Conservation (phyloP, 768 basidiomycete species). For the Boletus sp. region DNA sequence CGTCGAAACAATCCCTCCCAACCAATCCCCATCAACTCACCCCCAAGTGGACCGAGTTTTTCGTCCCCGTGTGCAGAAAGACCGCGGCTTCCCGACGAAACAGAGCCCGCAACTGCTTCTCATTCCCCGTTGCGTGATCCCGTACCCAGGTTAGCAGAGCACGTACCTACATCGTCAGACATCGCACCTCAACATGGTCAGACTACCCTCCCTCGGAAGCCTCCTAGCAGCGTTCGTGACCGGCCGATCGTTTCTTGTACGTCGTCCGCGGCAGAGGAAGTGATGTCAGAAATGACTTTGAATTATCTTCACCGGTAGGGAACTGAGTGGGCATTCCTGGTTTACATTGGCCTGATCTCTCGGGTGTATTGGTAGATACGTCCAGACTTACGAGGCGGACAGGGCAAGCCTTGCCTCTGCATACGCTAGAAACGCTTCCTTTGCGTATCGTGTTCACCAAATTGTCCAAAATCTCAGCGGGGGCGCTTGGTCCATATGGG, state of each 20-base stretch:
- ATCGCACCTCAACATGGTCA: background rate
- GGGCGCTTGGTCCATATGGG: background rate
- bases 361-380: constrained; percentile 19
- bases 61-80: background rate
- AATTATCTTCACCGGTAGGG: constrained; percentile 29
- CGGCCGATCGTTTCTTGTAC: background rate
- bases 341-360: constrained; percentile 1
- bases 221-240: background rate
- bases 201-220: background rate
- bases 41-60: background rate
- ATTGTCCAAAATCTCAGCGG: background rate
- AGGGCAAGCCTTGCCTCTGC: constrained; percentile 33
- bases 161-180: background rate
- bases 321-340: background rate
- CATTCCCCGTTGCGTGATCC: background rate
- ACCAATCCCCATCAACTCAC: background rate
- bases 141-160: background rate
- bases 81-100: constrained; percentile 2
- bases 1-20: constrained; percentile 7
- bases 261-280: constrained; percentile 17
- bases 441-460: constrained; percentile 27
- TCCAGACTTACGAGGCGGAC: constrained; percentile 32
- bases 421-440: constrained; percentile 29
- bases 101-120: background rate
- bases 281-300: constrained; percentile 29